A percentile compares a stretch with the other conserved stretches of the same genome.
phyloP scores from a whole-genome alignment of 2,329 filamentous ascomycete species.

The Alternaria sp. region DNA sequence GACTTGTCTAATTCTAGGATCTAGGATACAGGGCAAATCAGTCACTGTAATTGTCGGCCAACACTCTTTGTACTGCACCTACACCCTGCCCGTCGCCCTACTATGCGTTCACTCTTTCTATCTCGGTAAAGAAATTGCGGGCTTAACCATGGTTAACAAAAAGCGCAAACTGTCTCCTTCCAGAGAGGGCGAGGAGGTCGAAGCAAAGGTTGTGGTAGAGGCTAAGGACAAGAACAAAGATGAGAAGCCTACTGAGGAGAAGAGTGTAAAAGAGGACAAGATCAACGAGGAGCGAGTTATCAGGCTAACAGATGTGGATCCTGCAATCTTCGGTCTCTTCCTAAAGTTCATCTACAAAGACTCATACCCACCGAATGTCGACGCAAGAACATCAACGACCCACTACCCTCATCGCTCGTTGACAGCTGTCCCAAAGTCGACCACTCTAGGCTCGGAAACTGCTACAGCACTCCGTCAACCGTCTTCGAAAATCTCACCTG shows the following conservation, averaged over 20 bases:
- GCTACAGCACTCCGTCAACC: background rate
- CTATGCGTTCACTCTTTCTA: conserved; percentile 19
- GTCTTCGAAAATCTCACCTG: no score
- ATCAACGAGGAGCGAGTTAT: background rate
- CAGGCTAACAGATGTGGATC: conserved; percentile 17
- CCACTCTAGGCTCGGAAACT: background rate
- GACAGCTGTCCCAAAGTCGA: background rate
- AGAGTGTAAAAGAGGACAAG: background rate
- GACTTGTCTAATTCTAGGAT: background rate
- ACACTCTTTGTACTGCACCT: background rate
- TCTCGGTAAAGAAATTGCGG: conserved; percentile 14
- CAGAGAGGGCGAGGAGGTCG: background rate
- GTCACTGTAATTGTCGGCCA: conserved; percentile 16
- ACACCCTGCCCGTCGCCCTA: conserved; percentile 19
- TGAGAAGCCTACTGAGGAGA: background rate
- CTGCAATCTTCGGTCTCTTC: conserved; percentile 30
- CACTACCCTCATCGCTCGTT: background rate
- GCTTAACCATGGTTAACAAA: conserved; percentile 7
- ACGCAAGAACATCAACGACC: background rate
- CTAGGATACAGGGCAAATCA: conserved; percentile 21
- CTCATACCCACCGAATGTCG: conserved; percentile 21
- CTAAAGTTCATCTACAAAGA: conserved; percentile 33
- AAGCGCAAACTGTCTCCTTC: conserved; percentile 20
- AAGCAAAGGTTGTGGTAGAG: background rate
- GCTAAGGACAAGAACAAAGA: background rate